A percentile compares a stretch with the other conserved stretches of the same genome.
These are phyloP conservation scores for Psidium guajava DNA, from an alignment of 345 rosid species.

Conservation along the genomic window DNA sequence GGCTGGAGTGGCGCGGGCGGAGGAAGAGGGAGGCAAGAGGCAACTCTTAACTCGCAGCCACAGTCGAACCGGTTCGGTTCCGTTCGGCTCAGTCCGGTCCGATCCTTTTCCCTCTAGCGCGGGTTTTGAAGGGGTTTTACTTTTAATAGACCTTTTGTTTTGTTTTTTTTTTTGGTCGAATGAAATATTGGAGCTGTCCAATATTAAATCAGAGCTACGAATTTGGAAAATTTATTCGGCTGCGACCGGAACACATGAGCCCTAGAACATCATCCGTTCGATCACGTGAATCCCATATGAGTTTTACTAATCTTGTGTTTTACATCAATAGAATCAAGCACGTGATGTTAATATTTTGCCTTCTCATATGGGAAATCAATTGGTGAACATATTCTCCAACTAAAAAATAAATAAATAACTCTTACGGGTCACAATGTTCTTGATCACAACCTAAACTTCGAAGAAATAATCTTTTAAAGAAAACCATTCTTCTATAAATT, in stretches of 20 bases:
- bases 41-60: neutral
- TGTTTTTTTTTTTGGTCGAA: too few relatives aligned
- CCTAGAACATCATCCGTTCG: accelerated
- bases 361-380: too few relatives aligned
- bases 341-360: too few relatives aligned
- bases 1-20: neutral
- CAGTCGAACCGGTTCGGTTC: neutral
- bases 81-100: neutral
- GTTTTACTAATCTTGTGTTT: neutral
- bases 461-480: too few relatives aligned
- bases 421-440: too few relatives aligned
- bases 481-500: too few relatives aligned
- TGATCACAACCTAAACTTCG: too few relatives aligned
- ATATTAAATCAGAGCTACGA: neutral
- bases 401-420: too few relatives aligned
- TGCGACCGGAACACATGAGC: accelerated
- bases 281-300: neutral
- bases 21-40: neutral
- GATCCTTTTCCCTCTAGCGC: neutral
- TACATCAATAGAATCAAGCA: too few relatives aligned
- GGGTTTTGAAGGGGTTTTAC: neutral
- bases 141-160: too few relatives aligned
- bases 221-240: accelerated
- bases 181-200: too few relatives aligned
- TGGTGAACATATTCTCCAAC: too few relatives aligned